Evolutionary conservation across 352 stramenopile species (phyloP), one percentile per base, ranked within the genome.

Genomic region (Pythium aristosporum): DNA sequence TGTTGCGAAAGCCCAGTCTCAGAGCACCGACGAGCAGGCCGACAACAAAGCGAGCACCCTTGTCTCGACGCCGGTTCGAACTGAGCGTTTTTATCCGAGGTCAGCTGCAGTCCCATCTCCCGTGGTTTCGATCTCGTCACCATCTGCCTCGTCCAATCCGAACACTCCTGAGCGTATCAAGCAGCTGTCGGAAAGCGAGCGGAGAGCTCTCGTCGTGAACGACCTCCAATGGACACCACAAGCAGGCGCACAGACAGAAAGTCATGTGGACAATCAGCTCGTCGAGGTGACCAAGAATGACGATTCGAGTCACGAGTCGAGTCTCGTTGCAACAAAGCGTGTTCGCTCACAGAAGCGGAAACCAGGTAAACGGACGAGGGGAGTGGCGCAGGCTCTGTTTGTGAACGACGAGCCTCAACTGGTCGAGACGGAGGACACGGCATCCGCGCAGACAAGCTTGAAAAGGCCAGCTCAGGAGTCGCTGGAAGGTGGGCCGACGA

Each of bases 111-210:
- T 82, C 0, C 73, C 78, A 10, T 91, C 82, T 34, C 82, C 82
- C 0, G 82, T 91, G 10, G 82, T 91, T 32, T 91, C 82, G 0
- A 80, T 89, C 51, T 89, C 82, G 16, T 89, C 82, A 4, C 66
- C 73, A 1, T 91, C 72, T 0, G 75, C 68, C 2, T 87, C 79
- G 10, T 89, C 79, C 28, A 85, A 87, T 47, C 80, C 82, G 5
- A 87, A 89, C 51, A 89, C 80, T 1, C 82, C 82, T 0, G 79
- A 88, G 49, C 76, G 46, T 30, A 32, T 64, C 20, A 61, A 63
- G 12, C 32, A 28, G 20, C 51, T 73, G 2, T 59, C 56, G 5
- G 41, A 73, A 12, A 20, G 25, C 7, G 41, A 65, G 5, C 54
- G 61, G 5, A 18, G 57, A 23, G 48, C 67, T 32, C 11, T 67